Base-by-base conservation (phyloP, 2,329 filamentous ascomycete species). In the Triangularia setosa region DNA sequence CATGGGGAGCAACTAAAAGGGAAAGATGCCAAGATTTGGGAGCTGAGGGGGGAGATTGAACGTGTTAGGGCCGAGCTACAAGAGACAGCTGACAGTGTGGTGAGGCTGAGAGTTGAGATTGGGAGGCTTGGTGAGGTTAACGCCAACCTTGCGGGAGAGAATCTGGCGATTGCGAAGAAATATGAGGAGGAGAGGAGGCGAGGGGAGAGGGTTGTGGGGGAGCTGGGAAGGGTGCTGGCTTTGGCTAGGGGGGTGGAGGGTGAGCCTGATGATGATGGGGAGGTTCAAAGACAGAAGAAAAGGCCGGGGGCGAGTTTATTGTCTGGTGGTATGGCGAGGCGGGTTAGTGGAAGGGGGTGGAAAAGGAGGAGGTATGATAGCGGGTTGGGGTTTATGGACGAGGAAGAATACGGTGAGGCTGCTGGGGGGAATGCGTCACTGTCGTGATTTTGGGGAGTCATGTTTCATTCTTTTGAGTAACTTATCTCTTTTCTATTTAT, bases 331-430 rank as follows among this genome's bases (percentile, higher is more conserved):
- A 69, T 72, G 52, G 48, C 75, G 7, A 62, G 72, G 3, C 18
- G 60, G 16, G 2, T n/a, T 1, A 73, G 72, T 23, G 71, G 71
- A 0, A 73, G 67, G 25, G 76, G 72, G 25, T 77, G 67, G 68
- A 84, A 80, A 75, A 76, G 77, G 64, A 79, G 82, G 64, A 77
- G 79, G 64, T 79, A 81, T 67, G 84, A 87, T 71, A 85, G 83
- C 61, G 85, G 84, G 0, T 70, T 87, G 58, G 83, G 83, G 0
- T 75, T 87, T 24, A 67, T 86, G 72, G 83, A 84, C 27, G 84
- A 86, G 70, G 83, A 85, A 18, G 35, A 18, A 5, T 14, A 4
- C 5, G 35, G 8, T 35, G 80, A 81, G 61, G 73, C 77, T 18
- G 76, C 6, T 28, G 28, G 24, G n/a, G 16, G 40, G 40, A 23